Conservation (phyloP, 1,284 basidiomycete species). For the Ceratobasidium sp. region DNA sequence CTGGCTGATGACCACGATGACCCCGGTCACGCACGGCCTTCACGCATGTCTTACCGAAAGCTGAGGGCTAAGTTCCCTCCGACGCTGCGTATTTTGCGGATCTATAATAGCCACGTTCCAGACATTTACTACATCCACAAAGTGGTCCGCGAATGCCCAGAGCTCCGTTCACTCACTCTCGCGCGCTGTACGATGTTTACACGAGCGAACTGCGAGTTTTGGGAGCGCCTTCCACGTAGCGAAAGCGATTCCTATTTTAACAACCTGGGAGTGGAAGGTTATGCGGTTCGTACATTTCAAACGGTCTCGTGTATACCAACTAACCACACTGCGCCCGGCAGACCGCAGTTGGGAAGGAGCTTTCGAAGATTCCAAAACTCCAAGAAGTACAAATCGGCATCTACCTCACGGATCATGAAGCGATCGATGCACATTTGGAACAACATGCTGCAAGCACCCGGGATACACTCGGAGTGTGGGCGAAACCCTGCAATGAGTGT, state of each 20-base stretch:
- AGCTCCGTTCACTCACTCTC: conserved; percentile 12
- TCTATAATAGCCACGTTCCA: conserved; percentile 34
- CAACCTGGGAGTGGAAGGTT: conserved; percentile 10
- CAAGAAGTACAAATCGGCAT: conserved; percentile 16
- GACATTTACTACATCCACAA: conserved; percentile 33
- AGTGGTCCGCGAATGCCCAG: conserved; percentile 11
- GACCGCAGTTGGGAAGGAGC: conserved; percentile 29
- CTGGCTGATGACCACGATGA: not conserved
- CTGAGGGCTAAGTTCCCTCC: conserved; percentile 9
- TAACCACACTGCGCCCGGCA: not conserved
- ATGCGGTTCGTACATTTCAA: conserved; percentile 28
- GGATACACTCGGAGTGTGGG: not conserved
- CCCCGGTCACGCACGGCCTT: not conserved
- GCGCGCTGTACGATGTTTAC: conserved; percentile 35
- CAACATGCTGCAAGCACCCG: not conserved
- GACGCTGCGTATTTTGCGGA: conserved; percentile 1
- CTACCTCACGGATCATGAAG: conserved; percentile 19
- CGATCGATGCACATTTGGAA: conserved; percentile 13
- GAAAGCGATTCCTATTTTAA: conserved; percentile 41
- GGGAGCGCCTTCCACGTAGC: conserved; percentile 9
- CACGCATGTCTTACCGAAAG: conserved; percentile 28
- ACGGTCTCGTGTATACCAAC: too few relatives aligned
- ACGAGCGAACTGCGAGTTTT: not conserved
- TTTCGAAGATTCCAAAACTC: conserved; percentile 1
- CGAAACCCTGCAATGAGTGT: conserved; percentile 13